Conservation (phyloP, 495 filamentous ascomycete genomes). For the Penicillium parvum region DNA sequence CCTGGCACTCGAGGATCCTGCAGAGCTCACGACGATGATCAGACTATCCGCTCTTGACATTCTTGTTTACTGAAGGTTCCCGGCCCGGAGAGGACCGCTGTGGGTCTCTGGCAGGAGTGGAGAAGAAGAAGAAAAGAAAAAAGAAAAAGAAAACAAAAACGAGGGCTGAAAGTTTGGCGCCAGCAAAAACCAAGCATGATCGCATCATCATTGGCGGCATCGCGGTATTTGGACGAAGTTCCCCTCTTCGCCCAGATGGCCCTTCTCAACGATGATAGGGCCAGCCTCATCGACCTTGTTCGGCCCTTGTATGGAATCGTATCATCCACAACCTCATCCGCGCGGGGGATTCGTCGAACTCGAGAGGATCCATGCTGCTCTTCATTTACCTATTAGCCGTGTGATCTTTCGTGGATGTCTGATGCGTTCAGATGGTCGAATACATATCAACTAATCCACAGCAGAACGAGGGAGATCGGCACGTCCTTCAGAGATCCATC, state of each 20-base stretch:
- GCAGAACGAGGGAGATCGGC: constrained; percentile 17
- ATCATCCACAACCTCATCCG: constrained; percentile 12
- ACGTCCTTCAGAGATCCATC: constrained; percentile 15
- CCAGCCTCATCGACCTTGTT: constrained; percentile 10
- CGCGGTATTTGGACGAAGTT: constrained; percentile 5
- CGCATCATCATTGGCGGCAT: constrained; percentile 20
- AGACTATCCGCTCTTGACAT: constrained; percentile 12
- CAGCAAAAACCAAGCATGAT: constrained; percentile 14
- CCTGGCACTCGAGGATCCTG: constrained; percentile 12
- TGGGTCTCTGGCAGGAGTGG: too few species aligned
- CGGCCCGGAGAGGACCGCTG: constrained; percentile 30
- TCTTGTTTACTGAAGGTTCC: constrained; percentile 28
- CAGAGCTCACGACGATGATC: constrained; percentile 10
- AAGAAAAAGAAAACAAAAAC: constrained; percentile 19
- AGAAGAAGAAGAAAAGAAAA: too few species aligned
- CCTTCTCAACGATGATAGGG: constrained; percentile 22
- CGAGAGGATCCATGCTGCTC: constrained; percentile 22
- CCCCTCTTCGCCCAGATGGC: constrained; percentile 19
- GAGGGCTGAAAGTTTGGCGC: constrained; percentile 21
- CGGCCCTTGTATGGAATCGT: constrained; percentile 28
- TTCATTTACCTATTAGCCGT: constrained; percentile 24
- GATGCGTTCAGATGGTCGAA: constrained; percentile 16
- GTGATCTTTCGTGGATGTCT: constrained; percentile 19
- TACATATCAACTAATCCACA: neutral
- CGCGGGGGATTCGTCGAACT: constrained; percentile 19